Evolutionary conservation across 345 rosid genomes (phyloP).

Genomic region (Moringa oleifera): DNA sequence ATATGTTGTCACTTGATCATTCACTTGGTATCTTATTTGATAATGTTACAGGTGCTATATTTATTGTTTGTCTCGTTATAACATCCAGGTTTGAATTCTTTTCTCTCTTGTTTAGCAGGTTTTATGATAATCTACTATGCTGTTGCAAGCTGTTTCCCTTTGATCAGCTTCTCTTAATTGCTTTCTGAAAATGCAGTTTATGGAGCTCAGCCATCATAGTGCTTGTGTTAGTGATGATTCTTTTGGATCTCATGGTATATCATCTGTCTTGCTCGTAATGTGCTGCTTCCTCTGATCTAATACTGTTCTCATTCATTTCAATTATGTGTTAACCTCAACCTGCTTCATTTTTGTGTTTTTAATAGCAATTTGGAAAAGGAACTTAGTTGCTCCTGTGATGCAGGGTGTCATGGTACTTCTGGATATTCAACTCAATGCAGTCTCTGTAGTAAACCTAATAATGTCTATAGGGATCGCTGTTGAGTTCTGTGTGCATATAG

Average conservation of each 20-base stretch:
- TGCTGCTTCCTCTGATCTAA: neutral
- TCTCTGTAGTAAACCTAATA: slow-evolving; percentile 87
- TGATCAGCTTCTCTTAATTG: slow-evolving; percentile 11
- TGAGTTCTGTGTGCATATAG: slow-evolving; percentile 90
- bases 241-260: slow-evolving; percentile 84
- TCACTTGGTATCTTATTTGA: slow-evolving; percentile 7
- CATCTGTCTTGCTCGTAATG: slow-evolving; percentile 8
- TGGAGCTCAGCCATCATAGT: slow-evolving; percentile 83
- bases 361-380: neutral
- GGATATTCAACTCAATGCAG: slow-evolving; percentile 88
- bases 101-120: slow-evolving; percentile 8
- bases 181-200: slow-evolving; percentile 48
- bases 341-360: too few relatives aligned
- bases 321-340: too few relatives aligned
- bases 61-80: slow-evolving; percentile 65
- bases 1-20: neutral
- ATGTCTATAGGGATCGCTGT: slow-evolving; percentile 96
- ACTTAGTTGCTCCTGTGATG: slow-evolving; percentile 16
- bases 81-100: slow-evolving; percentile 68
- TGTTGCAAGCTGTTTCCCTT: neutral
- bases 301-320: neutral
- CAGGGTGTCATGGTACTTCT: slow-evolving; percentile 95
- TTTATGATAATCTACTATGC: neutral
- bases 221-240: slow-evolving; percentile 79
- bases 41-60: slow-evolving; percentile 68